Evolutionary conservation across 2,329 filamentous ascomycete genomes (phyloP), one percentile per base, ranked within the genome.

Genomic region (Pezicula radicicola): DNA sequence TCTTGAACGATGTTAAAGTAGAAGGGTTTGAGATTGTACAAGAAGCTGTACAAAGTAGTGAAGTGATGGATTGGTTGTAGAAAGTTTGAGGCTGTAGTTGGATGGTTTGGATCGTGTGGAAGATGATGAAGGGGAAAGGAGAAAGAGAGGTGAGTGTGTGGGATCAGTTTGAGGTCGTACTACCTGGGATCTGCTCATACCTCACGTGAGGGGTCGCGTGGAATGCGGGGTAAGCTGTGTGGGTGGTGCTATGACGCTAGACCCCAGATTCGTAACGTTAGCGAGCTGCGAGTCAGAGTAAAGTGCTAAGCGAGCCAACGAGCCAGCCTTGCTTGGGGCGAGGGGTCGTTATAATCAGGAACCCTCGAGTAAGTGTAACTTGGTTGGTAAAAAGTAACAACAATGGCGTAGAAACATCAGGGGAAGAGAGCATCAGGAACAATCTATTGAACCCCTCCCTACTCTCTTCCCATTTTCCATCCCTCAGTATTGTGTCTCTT

Each of bases 151-250:
- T 39, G 46, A 41, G 50, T 41, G 42, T 46, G 39, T 21, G 46
- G 36, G 37, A 37, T 46, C 33, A 48, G 40, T 35, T 49, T 41
- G 18, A 28, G 18, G 44, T 47, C 48, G 25, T 16, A 27, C 42
- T 46, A 49, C 39, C 43, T 6, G 36, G 46, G 43, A 36, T 48
- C 43, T 46, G 49, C 46, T 49, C 49, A 53, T 39, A 12, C 43
- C 53, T 52, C 53, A 55, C 53, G 53, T 55, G 53, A 50, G 50
- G 44, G 27, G 50, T 41, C 44, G 30, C 45, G 44, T 45, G 50
- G 50, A 53, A 50, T 53, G 50, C 53, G 53, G 50, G 50, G 50
- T 55, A 52, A 46, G 21, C n/a, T 16, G 21, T 45, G 41, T 25
- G 25, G 25, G 6, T 25, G 21, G 19, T 28, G 25, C 9, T n/a